Evolutionary conservation across 192 early-diverging fungal species (phyloP), one percentile per base, ranked within the genome.

Genomic region (Linnemannia hyalina): DNA sequence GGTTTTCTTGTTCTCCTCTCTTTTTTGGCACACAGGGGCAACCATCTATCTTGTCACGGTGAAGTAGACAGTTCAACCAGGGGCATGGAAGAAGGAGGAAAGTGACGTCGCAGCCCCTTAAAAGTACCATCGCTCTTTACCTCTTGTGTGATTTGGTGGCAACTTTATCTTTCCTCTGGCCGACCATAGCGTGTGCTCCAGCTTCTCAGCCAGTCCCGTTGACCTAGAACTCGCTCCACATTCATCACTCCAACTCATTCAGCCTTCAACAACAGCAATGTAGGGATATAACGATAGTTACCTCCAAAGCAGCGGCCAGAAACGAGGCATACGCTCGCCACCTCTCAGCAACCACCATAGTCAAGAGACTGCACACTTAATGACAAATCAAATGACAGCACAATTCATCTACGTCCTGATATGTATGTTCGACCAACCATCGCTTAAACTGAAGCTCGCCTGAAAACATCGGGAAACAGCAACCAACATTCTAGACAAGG

Each of bases 381-480:
- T 49, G 47, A 15, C 15, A 16, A 49, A 18, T 49, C 16, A 52
- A 52, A 52, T 6, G 18, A 52, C 49, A 52, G 49, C 15, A 52
- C 16, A 20, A 0, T 16, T 20, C 49, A 4, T 18, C 2, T 18
- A 16, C 16, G 13, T 76, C 68, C 42, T 44, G 57, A 79, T 84
- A n/a, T 84, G 75, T 26, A 80, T 80, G 54, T 73, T 78, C 18
- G 77, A 85, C 40, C 77, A 76, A 57, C 74, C 20, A n/a, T 79
- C 6, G 68, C 73, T 15, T 49, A 35, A n/a, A 75, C 76, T n/a
- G 68, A 70, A 32, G 60, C 76, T 35, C 72, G 23, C 10, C 20
- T 84, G 20, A 15, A 71, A 16, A 60, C 74, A 23, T 54, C 74
- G 4, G 68, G 76, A 5, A 38, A 4, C 7, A 35, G 38, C 79